Evolutionary conservation across 108 stramenopile species (phyloP).

Genomic region (Fragilaria crotonensis): DNA sequence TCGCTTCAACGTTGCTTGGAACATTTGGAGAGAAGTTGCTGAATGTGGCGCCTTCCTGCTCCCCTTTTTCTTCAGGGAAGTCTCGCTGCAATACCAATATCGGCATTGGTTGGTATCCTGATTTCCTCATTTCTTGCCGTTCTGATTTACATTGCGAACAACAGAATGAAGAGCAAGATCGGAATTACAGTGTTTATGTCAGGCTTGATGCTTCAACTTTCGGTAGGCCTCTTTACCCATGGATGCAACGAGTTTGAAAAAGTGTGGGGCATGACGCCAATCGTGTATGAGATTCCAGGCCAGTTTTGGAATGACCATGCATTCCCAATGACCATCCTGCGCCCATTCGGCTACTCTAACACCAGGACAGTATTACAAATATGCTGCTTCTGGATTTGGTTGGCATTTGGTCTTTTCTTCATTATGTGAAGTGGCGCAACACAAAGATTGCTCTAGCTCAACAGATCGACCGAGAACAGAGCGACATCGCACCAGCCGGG

Average conservation of each 20-base stretch:
- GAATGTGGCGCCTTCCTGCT: constrained; percentile 13
- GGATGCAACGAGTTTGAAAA: constrained; percentile 12
- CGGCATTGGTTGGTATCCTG: constrained; percentile 14
- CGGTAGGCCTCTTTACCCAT: constrained; percentile 7
- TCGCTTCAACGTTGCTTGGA: constrained; percentile 28
- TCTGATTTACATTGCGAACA: constrained; percentile 13
- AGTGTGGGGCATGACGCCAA: constrained; percentile 7
- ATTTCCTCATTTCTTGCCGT: constrained; percentile 6
- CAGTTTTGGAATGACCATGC: constrained; percentile 9
- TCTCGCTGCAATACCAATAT: constrained; percentile 10
- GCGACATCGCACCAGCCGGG: too few species aligned
- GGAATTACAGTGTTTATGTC: constrained; percentile 10
- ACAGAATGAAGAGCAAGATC: constrained; percentile 6
- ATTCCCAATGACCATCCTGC: constrained; percentile 10
- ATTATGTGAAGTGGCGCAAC: constrained; percentile 8
- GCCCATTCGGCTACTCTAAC: constrained; percentile 11
- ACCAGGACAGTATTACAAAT: constrained; percentile 8
- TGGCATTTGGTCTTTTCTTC: neutral
- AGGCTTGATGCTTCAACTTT: neutral
- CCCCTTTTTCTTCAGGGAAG: constrained; percentile 11
- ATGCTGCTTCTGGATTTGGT: constrained; percentile 11
- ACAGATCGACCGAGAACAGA: too few species aligned
- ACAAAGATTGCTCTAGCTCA: constrained; percentile 4
- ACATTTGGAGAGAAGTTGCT: constrained; percentile 17
- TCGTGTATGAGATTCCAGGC: constrained; percentile 4